Conservation (phyloP, 805 yeast species). For the Debaryomyces prosopidis region DNA sequence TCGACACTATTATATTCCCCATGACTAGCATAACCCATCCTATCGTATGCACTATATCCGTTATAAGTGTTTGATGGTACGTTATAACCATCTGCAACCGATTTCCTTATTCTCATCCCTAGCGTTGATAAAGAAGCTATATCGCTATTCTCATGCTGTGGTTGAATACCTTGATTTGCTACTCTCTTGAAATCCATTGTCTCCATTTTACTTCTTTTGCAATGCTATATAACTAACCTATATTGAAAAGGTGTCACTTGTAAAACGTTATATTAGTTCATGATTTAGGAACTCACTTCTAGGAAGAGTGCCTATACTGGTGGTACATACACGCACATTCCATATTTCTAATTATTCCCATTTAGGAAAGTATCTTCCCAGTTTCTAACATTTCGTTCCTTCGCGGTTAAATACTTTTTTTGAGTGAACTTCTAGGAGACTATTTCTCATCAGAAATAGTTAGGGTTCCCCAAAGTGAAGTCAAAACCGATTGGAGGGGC, state of each 20-base stretch:
- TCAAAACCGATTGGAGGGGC: neutral
- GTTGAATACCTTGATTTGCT: conserved; percentile 33
- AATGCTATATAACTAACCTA: too few species aligned
- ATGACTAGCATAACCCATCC: neutral
- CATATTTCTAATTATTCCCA: neutral
- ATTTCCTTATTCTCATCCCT: conserved; percentile 73
- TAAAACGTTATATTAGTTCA: too few species aligned
- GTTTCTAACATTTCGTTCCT: neutral
- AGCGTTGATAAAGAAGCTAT: conserved; percentile 49
- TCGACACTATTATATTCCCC: neutral
- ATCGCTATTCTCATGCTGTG: conserved; percentile 25
- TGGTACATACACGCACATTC: neutral
- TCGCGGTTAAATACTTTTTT: neutral
- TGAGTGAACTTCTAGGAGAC: neutral
- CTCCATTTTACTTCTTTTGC: neutral
- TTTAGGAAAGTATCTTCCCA: conserved; percentile 2
- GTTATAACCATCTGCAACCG: conserved; percentile 61
- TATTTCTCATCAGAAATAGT: too few species aligned
- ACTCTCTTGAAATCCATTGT: conserved; percentile 25
- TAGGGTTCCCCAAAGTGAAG: neutral
- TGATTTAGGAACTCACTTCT: too few species aligned
- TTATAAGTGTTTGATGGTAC: conserved; percentile 13
- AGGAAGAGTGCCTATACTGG: too few species aligned
- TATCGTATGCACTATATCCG: conserved; percentile 5
- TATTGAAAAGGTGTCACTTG: too few species aligned